Evolutionary conservation across 306 rosid genomes (phyloP).

Genomic region (Rosa chinensis): DNA sequence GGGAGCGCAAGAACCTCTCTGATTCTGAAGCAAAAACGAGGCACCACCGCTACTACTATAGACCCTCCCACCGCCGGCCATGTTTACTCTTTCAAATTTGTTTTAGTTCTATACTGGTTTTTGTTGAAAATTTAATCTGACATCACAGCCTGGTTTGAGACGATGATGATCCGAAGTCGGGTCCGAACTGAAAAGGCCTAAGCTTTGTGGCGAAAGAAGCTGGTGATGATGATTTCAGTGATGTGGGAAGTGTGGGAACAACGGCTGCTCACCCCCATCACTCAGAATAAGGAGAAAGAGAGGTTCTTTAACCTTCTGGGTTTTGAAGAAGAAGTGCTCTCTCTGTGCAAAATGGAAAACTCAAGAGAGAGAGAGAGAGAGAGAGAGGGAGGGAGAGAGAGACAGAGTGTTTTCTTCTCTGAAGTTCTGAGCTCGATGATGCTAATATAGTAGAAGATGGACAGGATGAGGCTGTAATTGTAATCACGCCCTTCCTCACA

Average conservation of each 20-base stretch:
- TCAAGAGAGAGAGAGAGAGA: not conserved
- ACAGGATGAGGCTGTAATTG: slow-evolving; percentile 7
- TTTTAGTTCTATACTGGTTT: not conserved
- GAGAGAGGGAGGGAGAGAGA: not conserved
- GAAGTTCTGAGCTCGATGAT: not conserved
- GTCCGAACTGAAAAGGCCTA: not conserved
- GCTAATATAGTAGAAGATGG: slow-evolving; percentile 25
- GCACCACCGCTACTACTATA: slow-evolving; percentile 20
- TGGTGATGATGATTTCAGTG: slow-evolving; percentile 89
- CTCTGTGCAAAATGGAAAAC: not conserved
- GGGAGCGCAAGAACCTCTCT: slow-evolving; percentile 32
- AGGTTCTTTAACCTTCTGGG: not conserved
- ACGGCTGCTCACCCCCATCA: slow-evolving; percentile 88
- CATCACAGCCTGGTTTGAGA: slow-evolving; percentile 11
- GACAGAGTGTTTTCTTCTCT: not conserved
- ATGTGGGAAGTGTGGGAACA: slow-evolving; percentile 93
- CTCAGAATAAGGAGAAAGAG: slow-evolving; percentile 46
- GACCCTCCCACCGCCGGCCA: slow-evolving; percentile 60
- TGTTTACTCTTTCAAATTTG: slow-evolving; percentile 16
- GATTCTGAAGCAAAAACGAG: slow-evolving; percentile 49
- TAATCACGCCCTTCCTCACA: slow-evolving; percentile 22
- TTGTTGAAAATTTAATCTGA: slow-evolving; percentile 3
- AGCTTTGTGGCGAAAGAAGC: slow-evolving; percentile 83
- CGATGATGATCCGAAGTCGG: not conserved
- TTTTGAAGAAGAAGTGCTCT: not conserved